A percentile compares a stretch with the other conserved stretches of the same genome.
Conservation (phyloP, 371 early-diverging fungal genomes). For the Mortierella polycephala region DNA sequence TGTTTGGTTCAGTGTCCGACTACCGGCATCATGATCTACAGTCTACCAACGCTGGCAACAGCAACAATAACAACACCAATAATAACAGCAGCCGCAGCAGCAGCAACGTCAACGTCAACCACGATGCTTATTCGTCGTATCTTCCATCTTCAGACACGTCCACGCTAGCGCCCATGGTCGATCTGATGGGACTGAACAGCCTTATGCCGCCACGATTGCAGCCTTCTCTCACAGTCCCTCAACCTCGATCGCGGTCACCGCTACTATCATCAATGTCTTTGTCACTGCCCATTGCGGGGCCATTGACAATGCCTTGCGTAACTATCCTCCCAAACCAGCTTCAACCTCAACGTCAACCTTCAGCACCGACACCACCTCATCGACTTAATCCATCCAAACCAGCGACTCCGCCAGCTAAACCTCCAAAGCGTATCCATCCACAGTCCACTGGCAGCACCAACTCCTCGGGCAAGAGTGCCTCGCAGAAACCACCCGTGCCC, state of each 20-base stretch:
- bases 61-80: constrained; percentile 1
- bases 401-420: constrained; percentile 26
- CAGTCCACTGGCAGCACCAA: constrained; percentile 45
- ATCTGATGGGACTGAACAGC: background rate
- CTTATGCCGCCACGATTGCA: no score
- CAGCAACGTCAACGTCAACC: background rate
- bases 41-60: background rate
- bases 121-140: background rate
- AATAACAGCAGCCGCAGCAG: constrained; percentile 2
- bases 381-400: background rate
- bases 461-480: constrained; percentile 27
- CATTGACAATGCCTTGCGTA: no score
- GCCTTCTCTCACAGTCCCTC: no score
- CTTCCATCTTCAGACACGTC: background rate
- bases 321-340: no score
- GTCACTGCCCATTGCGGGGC: no score
- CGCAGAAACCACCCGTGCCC: constrained; percentile 34
- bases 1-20: background rate
- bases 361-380: background rate
- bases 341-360: background rate
- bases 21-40: background rate
- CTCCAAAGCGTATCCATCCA: constrained; percentile 30
- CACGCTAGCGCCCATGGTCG: background rate
- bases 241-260: no score
- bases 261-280: no score